Evolutionary conservation across 2,329 filamentous ascomycete species (phyloP).

Genomic region (Grosmannia clavigera): DNA sequence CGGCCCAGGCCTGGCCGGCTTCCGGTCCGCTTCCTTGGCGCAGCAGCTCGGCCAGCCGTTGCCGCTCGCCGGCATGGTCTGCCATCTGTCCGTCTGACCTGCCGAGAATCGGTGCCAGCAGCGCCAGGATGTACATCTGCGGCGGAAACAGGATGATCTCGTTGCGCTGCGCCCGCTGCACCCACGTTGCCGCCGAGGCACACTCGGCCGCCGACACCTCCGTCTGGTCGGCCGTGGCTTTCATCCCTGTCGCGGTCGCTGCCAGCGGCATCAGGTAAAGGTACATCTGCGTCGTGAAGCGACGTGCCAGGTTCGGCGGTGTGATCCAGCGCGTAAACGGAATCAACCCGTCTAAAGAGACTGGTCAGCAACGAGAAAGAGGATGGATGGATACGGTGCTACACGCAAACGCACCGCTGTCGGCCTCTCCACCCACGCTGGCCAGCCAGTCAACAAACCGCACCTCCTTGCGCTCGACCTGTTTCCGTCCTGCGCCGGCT

Average conservation of each 20-base stretch:
- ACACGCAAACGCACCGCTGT: constrained; percentile 40
- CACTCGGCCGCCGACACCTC: constrained; percentile 54
- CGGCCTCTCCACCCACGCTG: constrained; percentile 44
- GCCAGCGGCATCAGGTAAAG: constrained; percentile 67
- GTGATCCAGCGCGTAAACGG: constrained; percentile 93
- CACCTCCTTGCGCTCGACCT: constrained; percentile 54
- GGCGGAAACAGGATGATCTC: constrained; percentile 82
- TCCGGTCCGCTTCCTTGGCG: neutral
- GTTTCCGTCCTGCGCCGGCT: constrained; percentile 48
- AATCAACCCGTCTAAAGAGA: constrained; percentile 43
- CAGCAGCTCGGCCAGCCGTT: neutral
- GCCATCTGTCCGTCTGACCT: neutral
- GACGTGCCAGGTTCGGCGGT: constrained; percentile 54
- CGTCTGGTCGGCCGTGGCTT: constrained; percentile 56
- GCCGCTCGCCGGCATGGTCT: constrained; percentile 6
- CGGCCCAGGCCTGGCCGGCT: constrained; percentile 32
- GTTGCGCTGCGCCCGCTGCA: constrained; percentile 47
- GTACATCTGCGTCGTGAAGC: constrained; percentile 97
- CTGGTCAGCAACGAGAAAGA: neutral
- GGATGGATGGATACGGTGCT: neutral
- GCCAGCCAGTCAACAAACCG: constrained; percentile 55
- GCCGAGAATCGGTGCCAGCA: constrained; percentile 43
- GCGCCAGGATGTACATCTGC: constrained; percentile 61
- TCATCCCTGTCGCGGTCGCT: constrained; percentile 42
- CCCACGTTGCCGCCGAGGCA: constrained; percentile 56